A percentile compares a stretch with the other conserved stretches of the same genome.
Evolutionary conservation across 306 rosid species (phyloP).

Genomic region (Canavalia ensiformis): DNA sequence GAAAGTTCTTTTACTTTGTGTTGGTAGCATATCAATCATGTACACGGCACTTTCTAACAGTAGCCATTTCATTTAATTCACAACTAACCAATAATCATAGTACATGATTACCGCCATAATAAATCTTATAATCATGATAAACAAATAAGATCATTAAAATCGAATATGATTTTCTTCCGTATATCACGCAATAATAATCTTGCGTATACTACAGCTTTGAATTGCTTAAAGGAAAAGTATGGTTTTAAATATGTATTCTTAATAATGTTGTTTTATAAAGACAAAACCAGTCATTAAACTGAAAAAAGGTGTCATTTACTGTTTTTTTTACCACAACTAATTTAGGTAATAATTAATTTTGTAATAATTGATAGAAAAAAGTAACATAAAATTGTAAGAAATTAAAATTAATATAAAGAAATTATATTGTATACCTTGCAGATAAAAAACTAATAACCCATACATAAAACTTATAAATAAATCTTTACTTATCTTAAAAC

Average conservation of each 20-base stretch:
- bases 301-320: neutral
- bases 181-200: conserved; percentile 14
- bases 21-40: neutral
- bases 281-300: neutral
- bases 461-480: too few relatives aligned
- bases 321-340: too few relatives aligned
- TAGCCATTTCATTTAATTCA: neutral
- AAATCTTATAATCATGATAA: neutral
- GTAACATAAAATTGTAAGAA: too few relatives aligned
- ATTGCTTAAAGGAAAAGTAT: neutral
- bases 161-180: neutral
- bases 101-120: neutral
- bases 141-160: neutral
- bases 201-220: neutral
- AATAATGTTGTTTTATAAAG: neutral
- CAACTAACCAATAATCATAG: conserved; percentile 2
- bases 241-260: neutral
- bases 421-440: neutral
- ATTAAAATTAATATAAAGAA: neutral
- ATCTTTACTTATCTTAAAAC: too few relatives aligned
- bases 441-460: neutral
- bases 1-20: too few relatives aligned
- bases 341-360: too few relatives aligned
- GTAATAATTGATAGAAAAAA: too few relatives aligned
- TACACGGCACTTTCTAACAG: neutral